phyloP scores from a whole-genome alignment of 2,329 filamentous ascomycete species.

The Fusarium sp. region DNA sequence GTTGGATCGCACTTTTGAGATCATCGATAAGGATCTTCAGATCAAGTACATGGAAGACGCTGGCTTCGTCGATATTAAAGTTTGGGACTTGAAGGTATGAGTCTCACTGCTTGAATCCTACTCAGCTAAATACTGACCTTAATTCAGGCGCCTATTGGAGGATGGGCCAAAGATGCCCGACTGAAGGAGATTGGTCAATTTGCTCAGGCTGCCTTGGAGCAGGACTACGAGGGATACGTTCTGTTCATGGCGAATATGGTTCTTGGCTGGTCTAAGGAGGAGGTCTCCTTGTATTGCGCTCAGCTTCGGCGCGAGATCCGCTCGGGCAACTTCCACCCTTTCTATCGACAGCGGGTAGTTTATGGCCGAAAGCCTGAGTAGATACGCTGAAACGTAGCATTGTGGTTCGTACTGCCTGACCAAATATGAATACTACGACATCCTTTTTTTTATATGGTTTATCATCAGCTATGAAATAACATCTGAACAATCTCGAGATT shows the following conservation, averaged over 20 bases:
- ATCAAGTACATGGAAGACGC: conserved; percentile 44
- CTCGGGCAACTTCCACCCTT: conserved; percentile 49
- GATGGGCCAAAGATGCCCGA: conserved; percentile 28
- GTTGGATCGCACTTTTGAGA: conserved; percentile 51
- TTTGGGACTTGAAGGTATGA: conserved; percentile 42
- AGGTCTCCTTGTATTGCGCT: conserved; percentile 55
- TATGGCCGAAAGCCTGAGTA: conserved; percentile 46
- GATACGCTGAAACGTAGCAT: not conserved
- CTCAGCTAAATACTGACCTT: not conserved
- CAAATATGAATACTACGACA: too few species aligned
- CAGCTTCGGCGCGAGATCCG: conserved; percentile 54
- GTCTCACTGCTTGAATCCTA: accelerated
- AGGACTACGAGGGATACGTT: conserved; percentile 56
- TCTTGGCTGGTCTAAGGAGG: conserved; percentile 55
- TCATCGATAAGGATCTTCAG: conserved; percentile 42
- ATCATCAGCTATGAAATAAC: too few species aligned
- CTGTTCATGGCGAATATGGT: conserved; percentile 55
- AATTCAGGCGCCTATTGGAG: conserved; percentile 40
- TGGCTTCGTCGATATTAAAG: conserved; percentile 40
- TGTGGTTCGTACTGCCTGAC: too few species aligned
- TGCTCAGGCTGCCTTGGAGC: conserved; percentile 53
- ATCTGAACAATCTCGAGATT: too few species aligned
- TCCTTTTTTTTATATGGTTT: too few species aligned
- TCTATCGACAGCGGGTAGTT: conserved; percentile 51
- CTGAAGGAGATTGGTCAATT: conserved; percentile 47